These are phyloP conservation scores for Metarhizium rileyi DNA, from an alignment of 2,329 filamentous ascomycete genomes.

Conservation along the genomic window DNA sequence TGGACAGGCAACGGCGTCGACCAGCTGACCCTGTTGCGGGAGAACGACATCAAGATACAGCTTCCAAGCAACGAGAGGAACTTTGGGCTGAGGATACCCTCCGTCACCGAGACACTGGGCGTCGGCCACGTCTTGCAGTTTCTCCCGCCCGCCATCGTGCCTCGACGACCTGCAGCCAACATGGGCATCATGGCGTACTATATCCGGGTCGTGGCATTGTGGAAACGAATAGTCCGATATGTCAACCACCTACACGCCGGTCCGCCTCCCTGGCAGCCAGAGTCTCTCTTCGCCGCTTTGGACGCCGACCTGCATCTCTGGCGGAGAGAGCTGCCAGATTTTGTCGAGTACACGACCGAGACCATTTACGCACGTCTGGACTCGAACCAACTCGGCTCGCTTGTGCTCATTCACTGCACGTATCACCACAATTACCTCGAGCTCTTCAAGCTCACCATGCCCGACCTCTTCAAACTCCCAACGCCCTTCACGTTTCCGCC, in stretches of 20 bases:
- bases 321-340: conserved; percentile 32
- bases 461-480: conserved; percentile 32
- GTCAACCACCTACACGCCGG: conserved; percentile 30
- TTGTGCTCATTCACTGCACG: conserved; percentile 35
- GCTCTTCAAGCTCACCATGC: conserved; percentile 36
- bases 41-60: conserved; percentile 32
- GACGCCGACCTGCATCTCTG: conserved; percentile 30
- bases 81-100: conserved; percentile 30
- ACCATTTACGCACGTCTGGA: conserved; percentile 36
- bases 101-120: conserved; percentile 29
- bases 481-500: conserved; percentile 30
- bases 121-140: conserved; percentile 31
- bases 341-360: conserved; percentile 32
- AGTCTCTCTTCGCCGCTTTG: conserved; percentile 32
- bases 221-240: conserved; percentile 32
- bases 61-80: conserved; percentile 30
- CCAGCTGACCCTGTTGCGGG: conserved; percentile 28
- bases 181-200: conserved; percentile 36
- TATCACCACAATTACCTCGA: conserved; percentile 36
- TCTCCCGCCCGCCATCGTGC: conserved; percentile 28
- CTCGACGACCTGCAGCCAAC: conserved; percentile 28
- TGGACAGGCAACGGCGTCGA: conserved; percentile 30
- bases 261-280: conserved; percentile 31
- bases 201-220: conserved; percentile 30
- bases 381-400: conserved; percentile 34